phyloP scores from a whole-genome alignment of 1,284 basidiomycete genomes.

The Quambalaria eucalypti region DNA sequence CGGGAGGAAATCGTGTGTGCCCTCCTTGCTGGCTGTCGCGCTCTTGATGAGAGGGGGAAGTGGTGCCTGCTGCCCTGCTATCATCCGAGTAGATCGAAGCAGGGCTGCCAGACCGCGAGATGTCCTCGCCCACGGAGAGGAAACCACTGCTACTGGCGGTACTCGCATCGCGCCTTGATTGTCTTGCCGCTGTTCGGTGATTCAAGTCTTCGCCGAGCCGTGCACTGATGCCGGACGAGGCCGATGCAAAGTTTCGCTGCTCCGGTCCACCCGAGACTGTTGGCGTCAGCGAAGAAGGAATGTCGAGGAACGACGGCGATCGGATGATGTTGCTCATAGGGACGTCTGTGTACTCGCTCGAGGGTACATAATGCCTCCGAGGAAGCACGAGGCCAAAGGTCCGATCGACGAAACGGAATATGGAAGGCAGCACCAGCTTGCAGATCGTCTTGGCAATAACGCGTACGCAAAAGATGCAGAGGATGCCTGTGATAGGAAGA shows the following conservation, averaged over 20 bases:
- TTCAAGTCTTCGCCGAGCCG: background rate
- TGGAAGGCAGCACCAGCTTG: conserved; percentile 26
- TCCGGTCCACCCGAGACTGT: background rate
- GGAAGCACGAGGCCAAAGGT: conserved; percentile 34
- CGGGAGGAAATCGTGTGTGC: background rate
- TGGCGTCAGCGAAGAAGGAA: conserved; percentile 3
- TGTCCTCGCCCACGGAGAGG: background rate
- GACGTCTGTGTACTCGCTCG: conserved; percentile 27
- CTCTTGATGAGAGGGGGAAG: background rate
- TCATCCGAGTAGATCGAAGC: background rate
- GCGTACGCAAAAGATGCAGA: conserved; percentile 70
- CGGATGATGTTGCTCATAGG: conserved; percentile 19
- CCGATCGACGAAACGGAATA: conserved; percentile 21
- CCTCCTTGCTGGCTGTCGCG: background rate
- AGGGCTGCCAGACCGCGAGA: background rate
- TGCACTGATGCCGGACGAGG: background rate
- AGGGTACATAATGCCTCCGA: conserved; percentile 28
- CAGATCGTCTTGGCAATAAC: conserved; percentile 51
- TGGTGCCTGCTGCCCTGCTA: background rate
- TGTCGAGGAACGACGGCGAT: conserved; percentile 20
- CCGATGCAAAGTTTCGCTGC: background rate
- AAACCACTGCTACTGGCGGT: background rate
- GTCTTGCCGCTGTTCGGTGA: background rate
- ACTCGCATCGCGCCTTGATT: background rate
- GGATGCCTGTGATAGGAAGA: conserved; percentile 55